These are phyloP conservation scores for Leucosporidium yakuticum DNA, from an alignment of 768 basidiomycete genomes.

Conservation along the genomic window DNA sequence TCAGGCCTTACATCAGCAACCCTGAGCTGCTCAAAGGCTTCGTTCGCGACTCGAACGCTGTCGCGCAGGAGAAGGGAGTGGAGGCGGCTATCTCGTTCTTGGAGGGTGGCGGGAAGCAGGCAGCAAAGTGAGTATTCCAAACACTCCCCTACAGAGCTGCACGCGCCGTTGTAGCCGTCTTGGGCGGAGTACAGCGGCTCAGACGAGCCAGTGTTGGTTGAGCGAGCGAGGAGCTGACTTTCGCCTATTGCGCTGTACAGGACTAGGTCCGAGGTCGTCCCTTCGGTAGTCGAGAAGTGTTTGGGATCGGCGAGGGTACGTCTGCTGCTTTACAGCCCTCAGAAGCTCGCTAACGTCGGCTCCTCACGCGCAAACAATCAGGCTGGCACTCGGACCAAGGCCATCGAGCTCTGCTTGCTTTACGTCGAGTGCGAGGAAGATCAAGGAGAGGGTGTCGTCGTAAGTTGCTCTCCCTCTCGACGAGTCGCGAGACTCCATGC, in stretches of 20 bases:
- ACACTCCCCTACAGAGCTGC: background rate
- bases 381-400: conserved; percentile 82
- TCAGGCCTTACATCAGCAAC: conserved; percentile 77
- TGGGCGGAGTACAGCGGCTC: no score
- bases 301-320: conserved; percentile 59
- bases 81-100: conserved; percentile 80
- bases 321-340: background rate
- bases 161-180: background rate
- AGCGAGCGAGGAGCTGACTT: background rate
- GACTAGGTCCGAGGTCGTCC: conserved; percentile 71
- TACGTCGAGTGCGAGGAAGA: conserved; percentile 89
- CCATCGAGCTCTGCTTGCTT: conserved; percentile 74
- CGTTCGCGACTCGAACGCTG: conserved; percentile 83
- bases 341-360: background rate
- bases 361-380: conserved; percentile 40
- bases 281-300: conserved; percentile 92
- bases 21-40: conserved; percentile 67
- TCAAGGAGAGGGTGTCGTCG: conserved; percentile 72
- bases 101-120: conserved; percentile 84
- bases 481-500: background rate
- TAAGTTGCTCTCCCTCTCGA: conserved; percentile 49
- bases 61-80: conserved; percentile 95
- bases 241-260: conserved; percentile 34
- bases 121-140: conserved; percentile 50
- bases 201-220: background rate